Evolutionary conservation across 192 early-diverging fungal species (phyloP).

Genomic region (Coemansia sp.): DNA sequence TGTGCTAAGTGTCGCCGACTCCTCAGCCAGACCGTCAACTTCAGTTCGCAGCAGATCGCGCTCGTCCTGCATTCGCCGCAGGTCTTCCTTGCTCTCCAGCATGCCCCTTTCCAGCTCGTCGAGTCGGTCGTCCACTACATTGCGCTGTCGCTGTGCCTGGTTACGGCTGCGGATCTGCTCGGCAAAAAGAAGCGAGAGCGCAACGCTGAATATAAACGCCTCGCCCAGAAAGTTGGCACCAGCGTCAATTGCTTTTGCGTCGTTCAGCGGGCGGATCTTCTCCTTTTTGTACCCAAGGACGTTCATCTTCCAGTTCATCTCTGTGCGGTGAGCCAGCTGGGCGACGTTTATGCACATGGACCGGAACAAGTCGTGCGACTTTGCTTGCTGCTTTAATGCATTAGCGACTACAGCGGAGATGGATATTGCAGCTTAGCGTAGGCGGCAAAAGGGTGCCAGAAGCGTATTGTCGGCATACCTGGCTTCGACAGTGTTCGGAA

Average conservation of each 20-base stretch:
- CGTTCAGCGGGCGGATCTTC: conserved; percentile 73
- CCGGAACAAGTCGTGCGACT: conserved; percentile 59
- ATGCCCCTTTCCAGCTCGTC: conserved; percentile 54
- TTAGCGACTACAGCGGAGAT: conserved; percentile 45
- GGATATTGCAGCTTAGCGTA: not conserved
- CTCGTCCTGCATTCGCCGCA: conserved; percentile 34
- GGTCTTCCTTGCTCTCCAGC: conserved; percentile 32
- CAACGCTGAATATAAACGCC: conserved; percentile 72
- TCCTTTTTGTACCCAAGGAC: conserved; percentile 75
- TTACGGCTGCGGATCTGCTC: conserved; percentile 65
- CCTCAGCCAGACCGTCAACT: conserved; percentile 18
- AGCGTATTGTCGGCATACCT: conserved; percentile 42
- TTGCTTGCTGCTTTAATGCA: conserved; percentile 54
- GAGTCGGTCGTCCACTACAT: conserved; percentile 50
- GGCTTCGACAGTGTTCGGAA: conserved; percentile 67
- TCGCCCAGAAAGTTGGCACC: conserved; percentile 81
- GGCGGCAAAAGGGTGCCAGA: not conserved
- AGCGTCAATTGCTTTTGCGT: conserved; percentile 73
- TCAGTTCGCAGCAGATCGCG: conserved; percentile 19
- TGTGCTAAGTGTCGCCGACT: conserved; percentile 19
- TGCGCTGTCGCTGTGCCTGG: conserved; percentile 30
- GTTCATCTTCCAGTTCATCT: conserved; percentile 80
- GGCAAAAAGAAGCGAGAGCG: conserved; percentile 64
- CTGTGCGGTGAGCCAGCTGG: conserved; percentile 72
- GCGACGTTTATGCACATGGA: conserved; percentile 73